Conservation (phyloP, 2,329 filamentous ascomycete species). For the Cryphonectria nitschkei region DNA sequence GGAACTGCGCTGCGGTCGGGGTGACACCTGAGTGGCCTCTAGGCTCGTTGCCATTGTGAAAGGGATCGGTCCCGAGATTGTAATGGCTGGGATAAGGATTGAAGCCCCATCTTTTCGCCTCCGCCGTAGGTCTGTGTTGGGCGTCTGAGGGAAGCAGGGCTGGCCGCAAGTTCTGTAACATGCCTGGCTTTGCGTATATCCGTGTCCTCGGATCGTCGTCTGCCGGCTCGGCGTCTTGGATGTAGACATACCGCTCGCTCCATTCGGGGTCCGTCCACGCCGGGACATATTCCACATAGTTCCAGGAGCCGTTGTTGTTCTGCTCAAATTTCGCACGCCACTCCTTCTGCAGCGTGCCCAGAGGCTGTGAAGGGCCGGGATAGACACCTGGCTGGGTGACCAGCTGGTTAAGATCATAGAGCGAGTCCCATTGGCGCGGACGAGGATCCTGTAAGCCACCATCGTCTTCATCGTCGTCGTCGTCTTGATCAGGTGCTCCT, state of each 20-base stretch:
- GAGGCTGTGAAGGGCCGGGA: neutral
- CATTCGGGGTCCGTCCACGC: constrained; percentile 28
- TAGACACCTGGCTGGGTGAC: neutral
- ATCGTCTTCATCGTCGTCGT: neutral
- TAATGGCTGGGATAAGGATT: constrained; percentile 5
- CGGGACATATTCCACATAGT: constrained; percentile 26
- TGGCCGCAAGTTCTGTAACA: constrained; percentile 16
- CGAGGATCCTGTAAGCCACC: neutral
- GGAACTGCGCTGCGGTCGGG: constrained; percentile 13
- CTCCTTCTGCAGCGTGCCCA: constrained; percentile 16
- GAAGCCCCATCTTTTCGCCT: constrained; percentile 23
- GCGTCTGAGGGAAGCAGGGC: constrained; percentile 17
- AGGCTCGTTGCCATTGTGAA: neutral
- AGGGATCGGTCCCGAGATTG: neutral
- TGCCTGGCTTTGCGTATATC: constrained; percentile 8
- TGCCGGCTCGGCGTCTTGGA: neutral
- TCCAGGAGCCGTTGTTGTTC: constrained; percentile 8
- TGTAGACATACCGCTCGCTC: constrained; percentile 12
- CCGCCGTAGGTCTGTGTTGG: constrained; percentile 11
- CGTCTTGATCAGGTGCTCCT: neutral
- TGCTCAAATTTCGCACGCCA: neutral
- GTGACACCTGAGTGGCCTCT: constrained; percentile 15
- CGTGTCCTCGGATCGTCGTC: neutral
- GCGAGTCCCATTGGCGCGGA: constrained; percentile 5
- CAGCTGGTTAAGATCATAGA: constrained; percentile 8